These are phyloP conservation scores for Solanum chacoense DNA, from an alignment of 305 asterid species.

Conservation along the genomic window DNA sequence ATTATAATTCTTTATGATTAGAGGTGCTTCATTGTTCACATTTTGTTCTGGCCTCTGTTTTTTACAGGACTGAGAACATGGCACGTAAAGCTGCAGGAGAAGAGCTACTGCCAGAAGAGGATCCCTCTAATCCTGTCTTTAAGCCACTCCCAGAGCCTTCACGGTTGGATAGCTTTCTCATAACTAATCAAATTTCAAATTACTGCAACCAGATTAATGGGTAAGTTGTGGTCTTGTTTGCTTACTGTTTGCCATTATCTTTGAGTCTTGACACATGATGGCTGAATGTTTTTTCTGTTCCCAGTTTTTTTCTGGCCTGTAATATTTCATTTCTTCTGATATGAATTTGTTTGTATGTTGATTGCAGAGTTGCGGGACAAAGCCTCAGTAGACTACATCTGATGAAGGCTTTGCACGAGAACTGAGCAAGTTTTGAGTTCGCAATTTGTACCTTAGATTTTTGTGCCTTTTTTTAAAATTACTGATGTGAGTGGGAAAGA, in stretches of 20 bases:
- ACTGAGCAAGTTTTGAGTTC: constrained; percentile 6
- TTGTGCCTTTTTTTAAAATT: not conserved
- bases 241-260: not conserved
- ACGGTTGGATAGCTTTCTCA: constrained; percentile 80
- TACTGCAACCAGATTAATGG: constrained; percentile 96
- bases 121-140: constrained; percentile 74
- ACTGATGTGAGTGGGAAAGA: not conserved
- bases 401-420: constrained; percentile 86
- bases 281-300: not conserved
- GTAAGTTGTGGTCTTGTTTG: constrained; percentile 25
- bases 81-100: constrained; percentile 78
- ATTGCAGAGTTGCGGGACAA: constrained; percentile 86
- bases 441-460: not conserved
- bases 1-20: not conserved
- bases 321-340: not conserved
- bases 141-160: constrained; percentile 94
- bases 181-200: constrained; percentile 82
- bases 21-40: not conserved
- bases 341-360: not conserved
- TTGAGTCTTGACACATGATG: not conserved
- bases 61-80: constrained; percentile 61
- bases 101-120: constrained; percentile 93
- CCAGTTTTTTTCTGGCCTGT: not conserved
- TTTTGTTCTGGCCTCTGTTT: not conserved
- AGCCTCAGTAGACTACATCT: constrained; percentile 74